Percentiles rank a stretch among this genome's conserved stretches.
Conservation (phyloP, 331 rosid genomes). For the Erythrophleum ivorense region DNA sequence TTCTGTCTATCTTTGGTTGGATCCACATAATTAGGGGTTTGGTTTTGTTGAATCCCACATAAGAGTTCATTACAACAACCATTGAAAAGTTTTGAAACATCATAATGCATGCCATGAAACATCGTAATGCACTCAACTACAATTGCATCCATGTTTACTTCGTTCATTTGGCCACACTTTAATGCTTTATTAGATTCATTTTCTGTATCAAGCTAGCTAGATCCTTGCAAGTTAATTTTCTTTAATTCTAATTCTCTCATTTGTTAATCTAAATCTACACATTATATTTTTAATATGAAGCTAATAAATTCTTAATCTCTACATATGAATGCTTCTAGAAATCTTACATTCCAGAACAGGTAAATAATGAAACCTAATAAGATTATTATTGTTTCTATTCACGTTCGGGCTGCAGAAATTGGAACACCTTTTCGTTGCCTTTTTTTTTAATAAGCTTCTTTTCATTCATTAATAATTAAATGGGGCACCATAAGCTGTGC, state of each 20-base stretch:
- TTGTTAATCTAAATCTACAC: background rate
- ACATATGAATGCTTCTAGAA: background rate
- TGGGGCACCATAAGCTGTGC: too few species aligned
- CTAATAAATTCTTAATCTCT: background rate
- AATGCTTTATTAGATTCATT: slow-evolving; percentile 1
- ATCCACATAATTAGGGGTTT: too few species aligned
- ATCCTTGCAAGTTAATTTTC: background rate
- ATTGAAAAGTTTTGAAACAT: too few species aligned
- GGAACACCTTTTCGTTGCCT: background rate
- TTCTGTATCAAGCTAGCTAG: slow-evolving; percentile 14
- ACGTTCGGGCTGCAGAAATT: background rate
- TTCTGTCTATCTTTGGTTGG: too few species aligned
- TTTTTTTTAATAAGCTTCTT: too few species aligned
- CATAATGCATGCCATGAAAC: too few species aligned
- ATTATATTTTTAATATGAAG: background rate
- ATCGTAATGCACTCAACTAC: too few species aligned
- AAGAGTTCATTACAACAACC: too few species aligned
- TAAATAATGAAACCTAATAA: background rate
- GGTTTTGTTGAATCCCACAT: too few species aligned
- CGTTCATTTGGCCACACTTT: too few species aligned
- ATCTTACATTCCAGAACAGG: background rate
- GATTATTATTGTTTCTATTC: background rate
- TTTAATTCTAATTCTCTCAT: background rate
- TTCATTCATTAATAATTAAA: too few species aligned
- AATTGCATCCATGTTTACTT: too few species aligned